phyloP scores from a whole-genome alignment of 78 protist species.

The Protostelium mycophagum region DNA sequence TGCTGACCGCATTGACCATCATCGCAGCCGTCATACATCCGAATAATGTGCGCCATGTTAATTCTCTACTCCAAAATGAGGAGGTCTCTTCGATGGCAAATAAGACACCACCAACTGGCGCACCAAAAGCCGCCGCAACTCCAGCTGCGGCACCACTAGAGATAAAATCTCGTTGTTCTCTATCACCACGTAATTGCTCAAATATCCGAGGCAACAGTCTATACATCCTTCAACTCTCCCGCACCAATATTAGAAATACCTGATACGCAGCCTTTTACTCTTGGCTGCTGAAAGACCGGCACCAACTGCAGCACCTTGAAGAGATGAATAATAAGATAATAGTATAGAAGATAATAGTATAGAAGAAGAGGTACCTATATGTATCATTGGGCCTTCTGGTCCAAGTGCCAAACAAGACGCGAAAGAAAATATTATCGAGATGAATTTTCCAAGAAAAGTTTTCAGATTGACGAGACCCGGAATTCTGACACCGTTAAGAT shows the following conservation, averaged over 20 bases:
- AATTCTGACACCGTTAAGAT: constrained; percentile 83
- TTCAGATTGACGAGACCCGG: constrained; percentile 70
- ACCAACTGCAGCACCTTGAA: constrained; percentile 7
- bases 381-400: constrained; percentile 89
- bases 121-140: constrained; percentile 91
- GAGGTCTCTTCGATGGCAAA: constrained; percentile 86
- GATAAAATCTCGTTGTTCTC: constrained; percentile 78
- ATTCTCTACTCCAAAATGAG: constrained; percentile 68
- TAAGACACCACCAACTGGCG: constrained; percentile 93
- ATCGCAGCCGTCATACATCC: constrained; percentile 70
- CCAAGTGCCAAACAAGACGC: constrained; percentile 49
- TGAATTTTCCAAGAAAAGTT: constrained; percentile 71
- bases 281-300: constrained; percentile 17
- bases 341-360: no score
- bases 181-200: constrained; percentile 67
- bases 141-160: constrained; percentile 93
- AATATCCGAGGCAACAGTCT: constrained; percentile 7
- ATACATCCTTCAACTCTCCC: neutral
- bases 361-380: constrained; percentile 30
- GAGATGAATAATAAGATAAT: neutral
- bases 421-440: constrained; percentile 48
- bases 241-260: constrained; percentile 5
- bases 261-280: neutral
- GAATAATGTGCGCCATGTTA: constrained; percentile 90
- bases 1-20: constrained; percentile 17